Conservation (phyloP, 1,284 basidiomycete genomes). For the Austropuccinia psidii region DNA sequence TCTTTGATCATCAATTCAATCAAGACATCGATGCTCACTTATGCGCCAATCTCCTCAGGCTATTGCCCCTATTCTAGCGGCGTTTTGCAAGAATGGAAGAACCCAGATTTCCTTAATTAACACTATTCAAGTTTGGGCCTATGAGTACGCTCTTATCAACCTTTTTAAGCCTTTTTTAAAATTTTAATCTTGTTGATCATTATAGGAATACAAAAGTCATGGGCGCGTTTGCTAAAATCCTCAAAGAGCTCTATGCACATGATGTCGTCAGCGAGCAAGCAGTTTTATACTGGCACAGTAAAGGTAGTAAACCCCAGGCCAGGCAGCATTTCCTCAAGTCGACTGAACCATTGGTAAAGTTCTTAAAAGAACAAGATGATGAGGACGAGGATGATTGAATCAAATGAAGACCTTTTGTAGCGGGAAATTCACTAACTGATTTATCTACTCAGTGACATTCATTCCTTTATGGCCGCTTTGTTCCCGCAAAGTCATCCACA, state of each 20-base stretch:
- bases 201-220: conserved; percentile 90
- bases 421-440: too few species aligned
- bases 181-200: not conserved
- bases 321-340: conserved; percentile 87
- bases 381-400: conserved; percentile 38
- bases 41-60: conserved; percentile 53
- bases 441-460: too few species aligned
- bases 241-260: conserved; percentile 88
- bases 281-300: conserved; percentile 94
- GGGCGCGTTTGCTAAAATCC: conserved; percentile 83
- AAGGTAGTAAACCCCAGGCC: conserved; percentile 89
- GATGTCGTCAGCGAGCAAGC: conserved; percentile 91
- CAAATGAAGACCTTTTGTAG: too few species aligned
- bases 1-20: conserved; percentile 21
- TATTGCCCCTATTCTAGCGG: conserved; percentile 73
- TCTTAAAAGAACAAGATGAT: conserved; percentile 44
- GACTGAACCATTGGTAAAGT: conserved; percentile 75
- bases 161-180: not conserved
- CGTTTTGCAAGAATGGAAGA: conserved; percentile 77
- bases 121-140: conserved; percentile 79
- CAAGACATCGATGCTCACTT: conserved; percentile 30
- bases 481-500: too few species aligned
- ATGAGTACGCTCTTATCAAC: conserved; percentile 27
- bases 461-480: too few species aligned
- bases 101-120: conserved; percentile 87